Evolutionary conservation across 1,284 basidiomycete species (phyloP).

Genomic region (Moesziomyces sp.): DNA sequence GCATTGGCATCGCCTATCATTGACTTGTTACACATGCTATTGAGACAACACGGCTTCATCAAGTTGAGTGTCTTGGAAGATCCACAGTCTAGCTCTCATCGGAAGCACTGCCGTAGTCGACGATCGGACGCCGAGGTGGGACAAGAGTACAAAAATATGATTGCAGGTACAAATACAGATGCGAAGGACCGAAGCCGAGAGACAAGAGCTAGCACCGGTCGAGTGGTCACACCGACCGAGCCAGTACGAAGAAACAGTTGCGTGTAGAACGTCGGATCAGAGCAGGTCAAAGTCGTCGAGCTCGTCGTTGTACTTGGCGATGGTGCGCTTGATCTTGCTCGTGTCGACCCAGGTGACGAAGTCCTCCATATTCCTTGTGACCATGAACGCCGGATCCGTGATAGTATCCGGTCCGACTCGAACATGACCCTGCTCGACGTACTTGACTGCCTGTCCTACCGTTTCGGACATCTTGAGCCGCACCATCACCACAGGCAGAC

Average conservation of each 20-base stretch:
- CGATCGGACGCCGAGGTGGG: background rate
- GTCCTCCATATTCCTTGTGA: conserved; percentile 95
- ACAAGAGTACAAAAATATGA: background rate
- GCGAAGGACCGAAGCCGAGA: background rate
- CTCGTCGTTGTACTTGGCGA: conserved; percentile 96
- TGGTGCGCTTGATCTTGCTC: conserved; percentile 92
- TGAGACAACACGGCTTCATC: too few relatives aligned
- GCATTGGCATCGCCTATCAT: too few relatives aligned
- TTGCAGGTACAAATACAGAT: background rate
- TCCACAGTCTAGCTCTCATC: too few relatives aligned
- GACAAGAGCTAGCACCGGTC: too few relatives aligned
- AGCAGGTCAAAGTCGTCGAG: conserved; percentile 66
- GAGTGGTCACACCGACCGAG: background rate
- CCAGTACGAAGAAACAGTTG: too few relatives aligned
- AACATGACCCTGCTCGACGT: conserved; percentile 98
- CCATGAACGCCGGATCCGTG: conserved; percentile 95
- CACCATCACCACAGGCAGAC: conserved; percentile 92
- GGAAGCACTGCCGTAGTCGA: too few relatives aligned
- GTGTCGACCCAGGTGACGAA: conserved; percentile 99
- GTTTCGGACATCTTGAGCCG: conserved; percentile 94
- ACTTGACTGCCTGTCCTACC: conserved; percentile 94
- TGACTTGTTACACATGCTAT: too few relatives aligned
- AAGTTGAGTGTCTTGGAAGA: too few relatives aligned
- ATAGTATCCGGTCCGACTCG: conserved; percentile 95
- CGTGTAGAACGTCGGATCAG: conserved; percentile 7